A percentile compares a stretch with the other conserved stretches of the same genome.
phyloP scores from a whole-genome alignment of 78 protist species.

The Protostelium mycophagum region DNA sequence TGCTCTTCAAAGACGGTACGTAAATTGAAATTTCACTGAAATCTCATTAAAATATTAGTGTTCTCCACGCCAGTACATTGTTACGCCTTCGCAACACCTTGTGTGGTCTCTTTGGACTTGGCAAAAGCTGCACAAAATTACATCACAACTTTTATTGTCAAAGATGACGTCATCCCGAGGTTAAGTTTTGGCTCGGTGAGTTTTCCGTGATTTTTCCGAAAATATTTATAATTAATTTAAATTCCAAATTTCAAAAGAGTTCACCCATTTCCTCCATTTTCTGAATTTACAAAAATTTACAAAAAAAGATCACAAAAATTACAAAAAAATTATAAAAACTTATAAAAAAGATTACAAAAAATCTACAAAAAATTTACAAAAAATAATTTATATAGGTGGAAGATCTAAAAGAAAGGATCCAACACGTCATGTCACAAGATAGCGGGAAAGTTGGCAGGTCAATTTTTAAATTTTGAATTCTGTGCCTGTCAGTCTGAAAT shows the following conservation, averaged over 20 bases:
- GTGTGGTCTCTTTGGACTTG: slow-evolving; percentile 32
- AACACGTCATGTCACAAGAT: neutral
- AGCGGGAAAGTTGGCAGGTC: neutral
- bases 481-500: neutral
- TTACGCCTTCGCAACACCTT: slow-evolving; percentile 51
- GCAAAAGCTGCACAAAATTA: slow-evolving; percentile 10
- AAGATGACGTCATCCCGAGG: slow-evolving; percentile 53
- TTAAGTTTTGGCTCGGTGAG: slow-evolving; percentile 27
- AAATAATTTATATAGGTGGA: too few species aligned
- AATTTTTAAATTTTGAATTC: too few species aligned
- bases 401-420: slow-evolving; percentile 11
- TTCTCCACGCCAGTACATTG: slow-evolving; percentile 58
- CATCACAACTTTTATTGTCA: slow-evolving; percentile 38
- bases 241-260: too few species aligned
- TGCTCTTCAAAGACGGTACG: slow-evolving; percentile 23
- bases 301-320: too few species aligned
- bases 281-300: too few species aligned
- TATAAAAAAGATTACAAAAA: too few species aligned
- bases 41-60: neutral
- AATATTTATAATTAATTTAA: too few species aligned
- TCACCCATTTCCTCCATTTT: too few species aligned
- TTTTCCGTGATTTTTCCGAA: too few species aligned
- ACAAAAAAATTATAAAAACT: too few species aligned
- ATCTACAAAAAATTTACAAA: too few species aligned
- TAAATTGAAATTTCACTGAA: neutral